Evolutionary conservation across 495 filamentous ascomycete genomes (phyloP), one percentile per base, ranked within the genome.

Genomic region (Neurospora sp.): DNA sequence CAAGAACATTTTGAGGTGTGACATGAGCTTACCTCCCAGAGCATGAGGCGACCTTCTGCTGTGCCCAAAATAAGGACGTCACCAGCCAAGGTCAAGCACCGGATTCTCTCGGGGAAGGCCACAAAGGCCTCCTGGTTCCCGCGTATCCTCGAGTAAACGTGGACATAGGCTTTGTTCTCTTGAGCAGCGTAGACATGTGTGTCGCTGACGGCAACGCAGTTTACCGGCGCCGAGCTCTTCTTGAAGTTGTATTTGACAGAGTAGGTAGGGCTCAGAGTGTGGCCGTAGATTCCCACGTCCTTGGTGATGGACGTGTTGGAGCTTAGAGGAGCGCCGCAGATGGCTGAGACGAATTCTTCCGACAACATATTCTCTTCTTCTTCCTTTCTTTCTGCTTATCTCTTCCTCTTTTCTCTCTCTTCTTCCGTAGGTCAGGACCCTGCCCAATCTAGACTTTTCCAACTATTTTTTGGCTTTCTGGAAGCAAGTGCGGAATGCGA

Each of bases 141-240:
- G 68, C 91, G 92, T 71, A 91, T 86, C 69, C 94, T 87, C 70
- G 88, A 92, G 79, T 97, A 98, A 70, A 99, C 92, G 83, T 98
- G 93, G 7, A 99, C 85, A 39, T 96, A 90, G 1, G 94, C 93
- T 81, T 98, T 98, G 44, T 93, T 94, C 16, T 89, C 87, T 78
- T 99, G 96, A 9, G 92, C 95, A 3, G 95, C 90, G 77, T 96
- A 99, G 41, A 98, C 86, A 79, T 99, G 96, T 27, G 91, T 90
- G 45, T 89, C 85, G 78, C 88, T 97, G 72, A 93, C 87, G 40
- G 93, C 96, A 37, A 99, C 83, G 74, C 92, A 91, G 81, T 94
- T 93, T 65, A 87, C 83, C 31, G 89, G 84, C 9, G 91, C 91
- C 40, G 93, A 93, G 83, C 92, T 97, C 84, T 97, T 97, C 87